Conservation (phyloP, 2,329 filamentous ascomycete species). For the Chrysosphaeria jannelii region DNA sequence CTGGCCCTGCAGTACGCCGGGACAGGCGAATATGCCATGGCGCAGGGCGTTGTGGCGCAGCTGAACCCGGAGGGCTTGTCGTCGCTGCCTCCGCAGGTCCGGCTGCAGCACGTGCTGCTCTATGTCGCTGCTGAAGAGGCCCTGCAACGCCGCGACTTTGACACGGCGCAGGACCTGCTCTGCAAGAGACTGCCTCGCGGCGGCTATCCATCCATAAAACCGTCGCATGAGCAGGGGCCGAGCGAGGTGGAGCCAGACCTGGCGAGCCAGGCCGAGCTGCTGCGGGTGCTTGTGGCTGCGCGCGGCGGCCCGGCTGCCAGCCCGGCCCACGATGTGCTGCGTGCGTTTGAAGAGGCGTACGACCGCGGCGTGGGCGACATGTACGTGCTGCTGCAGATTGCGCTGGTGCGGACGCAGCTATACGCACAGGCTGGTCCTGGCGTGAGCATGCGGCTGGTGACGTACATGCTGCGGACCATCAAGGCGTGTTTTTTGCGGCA, state of each 20-base stretch:
- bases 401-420: constrained; percentile 42
- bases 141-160: constrained; percentile 2
- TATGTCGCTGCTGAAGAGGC: constrained; percentile 3
- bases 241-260: constrained; percentile 21
- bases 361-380: constrained; percentile 13
- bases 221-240: constrained; percentile 2
- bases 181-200: constrained; percentile 2
- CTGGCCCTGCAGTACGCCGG: constrained; percentile 35
- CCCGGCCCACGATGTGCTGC: no score
- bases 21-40: constrained; percentile 40
- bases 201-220: constrained; percentile 2
- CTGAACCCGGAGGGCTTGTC: constrained; percentile 5
- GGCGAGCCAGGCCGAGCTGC: constrained; percentile 17
- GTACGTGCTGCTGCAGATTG: constrained; percentile 26
- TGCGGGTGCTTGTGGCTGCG: constrained; percentile 12
- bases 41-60: constrained; percentile 18
- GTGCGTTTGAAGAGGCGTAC: constrained; percentile 4
- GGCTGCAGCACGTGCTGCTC: constrained; percentile 2
- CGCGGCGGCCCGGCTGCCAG: no score
- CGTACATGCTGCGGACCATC: constrained; percentile 43
- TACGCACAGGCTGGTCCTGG: constrained; percentile 37
- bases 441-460: constrained; percentile 49
- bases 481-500: constrained; percentile 40
- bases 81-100: constrained; percentile 2
- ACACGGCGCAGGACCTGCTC: constrained; percentile 4